A percentile compares a stretch with the other conserved stretches of the same genome.
phyloP scores from a whole-genome alignment of 495 filamentous ascomycete genomes.

The Penicillium steckii region DNA sequence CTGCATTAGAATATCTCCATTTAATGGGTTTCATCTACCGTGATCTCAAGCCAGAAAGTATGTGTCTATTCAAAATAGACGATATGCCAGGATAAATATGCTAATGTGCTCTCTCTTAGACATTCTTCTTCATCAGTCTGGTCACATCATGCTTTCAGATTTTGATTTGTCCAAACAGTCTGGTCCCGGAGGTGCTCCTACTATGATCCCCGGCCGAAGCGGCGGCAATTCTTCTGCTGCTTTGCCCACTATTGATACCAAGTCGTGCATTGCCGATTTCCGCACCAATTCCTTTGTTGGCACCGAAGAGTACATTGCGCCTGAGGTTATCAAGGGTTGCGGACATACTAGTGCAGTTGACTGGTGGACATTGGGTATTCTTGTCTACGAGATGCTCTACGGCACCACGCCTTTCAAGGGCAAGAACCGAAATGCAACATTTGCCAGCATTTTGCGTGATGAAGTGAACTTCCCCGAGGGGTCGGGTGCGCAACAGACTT shows the following conservation, averaged over 20 bases:
- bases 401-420: slow-evolving; percentile 99
- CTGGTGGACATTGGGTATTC: slow-evolving; percentile 97
- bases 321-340: slow-evolving; percentile 97
- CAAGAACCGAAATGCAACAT: slow-evolving; percentile 97
- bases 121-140: slow-evolving; percentile 95
- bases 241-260: slow-evolving; percentile 93
- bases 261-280: slow-evolving; percentile 98
- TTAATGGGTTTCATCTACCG: slow-evolving; percentile 99
- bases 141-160: slow-evolving; percentile 99
- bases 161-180: slow-evolving; percentile 99
- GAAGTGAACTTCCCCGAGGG: slow-evolving; percentile 94
- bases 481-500: slow-evolving; percentile 77
- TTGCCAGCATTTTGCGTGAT: slow-evolving; percentile 94
- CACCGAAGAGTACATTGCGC: slow-evolving; percentile 97
- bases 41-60: slow-evolving; percentile 97
- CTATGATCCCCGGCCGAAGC: slow-evolving; percentile 89
- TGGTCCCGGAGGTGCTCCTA: slow-evolving; percentile 90
- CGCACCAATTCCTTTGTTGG: slow-evolving; percentile 98
- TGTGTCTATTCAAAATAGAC: slow-evolving; percentile 27
- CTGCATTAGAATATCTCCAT: slow-evolving; percentile 94
- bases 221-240: slow-evolving; percentile 73
- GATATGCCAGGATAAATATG: not conserved
- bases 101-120: slow-evolving; percentile 49
- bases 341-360: slow-evolving; percentile 98
- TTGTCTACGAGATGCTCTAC: slow-evolving; percentile 99